Evolutionary conservation across 768 basidiomycete genomes (phyloP).

Genomic region (Leccinum disarticulatum): DNA sequence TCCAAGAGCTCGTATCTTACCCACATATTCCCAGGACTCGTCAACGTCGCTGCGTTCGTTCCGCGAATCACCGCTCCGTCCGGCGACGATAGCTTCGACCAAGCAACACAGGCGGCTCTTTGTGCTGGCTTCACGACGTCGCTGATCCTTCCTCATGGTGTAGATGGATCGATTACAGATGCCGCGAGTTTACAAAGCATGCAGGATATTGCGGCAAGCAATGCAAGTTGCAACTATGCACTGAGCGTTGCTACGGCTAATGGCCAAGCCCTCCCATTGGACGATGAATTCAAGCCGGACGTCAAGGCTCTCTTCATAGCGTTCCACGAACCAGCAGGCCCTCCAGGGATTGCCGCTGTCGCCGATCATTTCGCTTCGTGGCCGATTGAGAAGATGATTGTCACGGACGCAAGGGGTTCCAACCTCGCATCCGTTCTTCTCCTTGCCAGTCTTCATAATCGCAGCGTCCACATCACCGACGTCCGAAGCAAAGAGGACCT

Average conservation of each 20-base stretch:
- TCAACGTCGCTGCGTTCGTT: slow-evolving; percentile 87
- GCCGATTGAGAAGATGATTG: slow-evolving; percentile 89
- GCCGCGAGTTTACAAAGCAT: slow-evolving; percentile 65
- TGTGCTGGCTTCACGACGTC: slow-evolving; percentile 89
- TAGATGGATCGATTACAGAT: slow-evolving; percentile 64
- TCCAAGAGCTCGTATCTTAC: slow-evolving; percentile 93
- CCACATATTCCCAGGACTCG: slow-evolving; percentile 85
- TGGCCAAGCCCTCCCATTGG: slow-evolving; percentile 59
- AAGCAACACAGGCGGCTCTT: slow-evolving; percentile 78
- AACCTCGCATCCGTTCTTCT: slow-evolving; percentile 92
- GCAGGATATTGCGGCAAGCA: slow-evolving; percentile 57
- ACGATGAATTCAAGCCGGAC: slow-evolving; percentile 76
- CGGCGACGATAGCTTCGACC: slow-evolving; percentile 51
- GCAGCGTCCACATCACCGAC: slow-evolving; percentile 88
- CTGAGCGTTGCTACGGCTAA: slow-evolving; percentile 75
- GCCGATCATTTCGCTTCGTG: slow-evolving; percentile 89
- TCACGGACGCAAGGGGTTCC: slow-evolving; percentile 90
- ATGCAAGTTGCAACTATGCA: slow-evolving; percentile 86
- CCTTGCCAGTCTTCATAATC: slow-evolving; percentile 87
- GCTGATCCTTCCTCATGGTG: slow-evolving; percentile 73
- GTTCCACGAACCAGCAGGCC: slow-evolving; percentile 49
- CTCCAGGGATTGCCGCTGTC: slow-evolving; percentile 66
- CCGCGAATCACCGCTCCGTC: slow-evolving; percentile 61
- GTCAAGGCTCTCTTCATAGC: slow-evolving; percentile 88
- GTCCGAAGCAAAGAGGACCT: slow-evolving; percentile 87